phyloP scores from a whole-genome alignment of 2,329 filamentous ascomycete genomes.

The Akanthomyces lecanii region DNA sequence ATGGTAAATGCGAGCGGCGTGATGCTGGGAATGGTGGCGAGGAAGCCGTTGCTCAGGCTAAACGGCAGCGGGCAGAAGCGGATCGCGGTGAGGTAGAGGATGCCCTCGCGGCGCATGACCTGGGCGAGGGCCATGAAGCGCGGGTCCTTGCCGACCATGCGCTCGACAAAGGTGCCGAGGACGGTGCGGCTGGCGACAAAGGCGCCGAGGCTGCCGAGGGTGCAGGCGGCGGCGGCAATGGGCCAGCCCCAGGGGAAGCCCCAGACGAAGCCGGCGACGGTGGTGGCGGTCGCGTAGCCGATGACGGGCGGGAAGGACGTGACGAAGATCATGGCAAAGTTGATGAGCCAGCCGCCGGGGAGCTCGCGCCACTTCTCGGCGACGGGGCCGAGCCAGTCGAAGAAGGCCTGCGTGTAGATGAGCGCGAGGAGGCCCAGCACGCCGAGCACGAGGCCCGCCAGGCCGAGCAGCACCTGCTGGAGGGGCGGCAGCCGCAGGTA shows the following conservation, averaged over 20 bases:
- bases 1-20: slow-evolving; percentile 69
- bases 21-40: slow-evolving; percentile 90
- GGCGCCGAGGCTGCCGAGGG: slow-evolving; percentile 71
- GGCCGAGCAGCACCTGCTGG: slow-evolving; percentile 57
- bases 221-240: slow-evolving; percentile 72
- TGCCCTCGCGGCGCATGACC: slow-evolving; percentile 83
- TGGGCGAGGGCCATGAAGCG: slow-evolving; percentile 85
- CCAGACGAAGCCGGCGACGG: slow-evolving; percentile 51
- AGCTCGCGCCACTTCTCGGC: slow-evolving; percentile 74
- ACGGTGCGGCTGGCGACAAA: slow-evolving; percentile 79
- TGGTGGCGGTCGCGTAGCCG: slow-evolving; percentile 73
- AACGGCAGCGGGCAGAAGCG: slow-evolving; percentile 90
- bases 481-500: slow-evolving; percentile 54
- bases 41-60: slow-evolving; percentile 86
- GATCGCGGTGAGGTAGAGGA: slow-evolving; percentile 87
- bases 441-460: slow-evolving; percentile 46
- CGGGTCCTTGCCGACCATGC: slow-evolving; percentile 75
- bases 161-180: slow-evolving; percentile 72
- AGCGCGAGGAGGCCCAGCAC: slow-evolving; percentile 64
- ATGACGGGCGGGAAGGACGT: slow-evolving; percentile 84
- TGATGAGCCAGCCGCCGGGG: slow-evolving; percentile 66
- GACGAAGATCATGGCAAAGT: slow-evolving; percentile 70
- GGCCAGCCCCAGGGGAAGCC: slow-evolving; percentile 68
- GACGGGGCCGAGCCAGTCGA: slow-evolving; percentile 66
- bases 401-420: slow-evolving; percentile 75